Evolutionary conservation across 192 early-diverging fungal species (phyloP), one percentile per base, ranked within the genome.

Genomic region (Umbelopsis vinacea): DNA sequence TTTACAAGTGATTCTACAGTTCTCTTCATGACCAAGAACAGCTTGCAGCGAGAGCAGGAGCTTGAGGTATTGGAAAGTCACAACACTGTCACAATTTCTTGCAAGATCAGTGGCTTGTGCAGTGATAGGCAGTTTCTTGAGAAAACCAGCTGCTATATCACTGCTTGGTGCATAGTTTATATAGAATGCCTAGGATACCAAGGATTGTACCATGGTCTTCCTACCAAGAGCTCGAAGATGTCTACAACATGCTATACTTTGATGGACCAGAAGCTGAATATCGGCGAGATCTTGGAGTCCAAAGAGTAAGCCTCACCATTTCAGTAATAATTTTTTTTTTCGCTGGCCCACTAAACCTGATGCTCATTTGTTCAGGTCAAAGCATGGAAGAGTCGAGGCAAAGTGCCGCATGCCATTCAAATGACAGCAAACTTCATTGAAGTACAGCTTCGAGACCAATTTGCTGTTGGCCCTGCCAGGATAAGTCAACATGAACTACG

Each of bases 301-400:
- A 89, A 69, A 74, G 88, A 52, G 90, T 89, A 82, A 60, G 70
- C 47, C 8, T 11, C 50, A 43, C 40, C 1, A 11, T 43, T 43
- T 43, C 6, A 7, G 17, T 40, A 26, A n/a, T 37, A 22, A 2
- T n/a, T 26, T 63, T 60, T 15, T 50, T 40, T 35, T 45, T 76
- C 15, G 4, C 5, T 50, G 5, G 6, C 40, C 40, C 15, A 15
- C 48, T 50, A 6, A 50, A 17, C 14, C 48, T 6, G 4, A n/a
- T 50, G 6, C 15, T 0, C 19, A 50, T 12, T 50, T 50, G 15
- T 50, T 9, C 71, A 92, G 88, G 84, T 91, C 22, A 88, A 86
- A 71, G 91, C 90, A 22, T 94, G 92, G 92, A 76, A 79, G 43
- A 84, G 76, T 66, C 73, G 91, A 74, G 91, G 91, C 15, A 89